Percentiles rank a stretch among this genome's conserved stretches.
These are phyloP conservation scores for Pachysandra terminalis DNA, from an alignment of 164 flowering plant genomes.

Conservation along the genomic window DNA sequence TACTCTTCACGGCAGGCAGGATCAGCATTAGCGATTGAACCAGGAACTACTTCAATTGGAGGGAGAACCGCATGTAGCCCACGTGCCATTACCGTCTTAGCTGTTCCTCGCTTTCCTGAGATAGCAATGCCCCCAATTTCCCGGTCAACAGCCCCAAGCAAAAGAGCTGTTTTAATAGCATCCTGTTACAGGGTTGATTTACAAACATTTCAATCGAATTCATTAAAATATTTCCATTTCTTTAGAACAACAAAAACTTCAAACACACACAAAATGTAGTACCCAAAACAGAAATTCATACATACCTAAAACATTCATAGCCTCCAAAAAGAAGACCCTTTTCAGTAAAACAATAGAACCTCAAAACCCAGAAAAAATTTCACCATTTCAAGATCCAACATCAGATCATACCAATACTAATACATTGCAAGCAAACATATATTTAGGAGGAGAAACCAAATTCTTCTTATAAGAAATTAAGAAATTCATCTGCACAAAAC, in stretches of 20 bases:
- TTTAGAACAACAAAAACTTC: too few relatives aligned
- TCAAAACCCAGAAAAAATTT: neutral
- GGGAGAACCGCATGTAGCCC: conserved; percentile 93
- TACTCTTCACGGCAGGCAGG: conserved; percentile 89
- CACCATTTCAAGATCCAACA: neutral
- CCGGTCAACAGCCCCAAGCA: conserved; percentile 95
- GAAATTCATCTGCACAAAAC: too few relatives aligned
- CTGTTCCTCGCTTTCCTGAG: conserved; percentile 92
- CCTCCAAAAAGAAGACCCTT: neutral
- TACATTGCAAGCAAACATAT: too few relatives aligned
- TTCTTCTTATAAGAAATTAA: too few relatives aligned
- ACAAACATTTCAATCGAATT: neutral
- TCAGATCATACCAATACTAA: too few relatives aligned
- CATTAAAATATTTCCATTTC: neutral
- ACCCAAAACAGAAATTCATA: too few relatives aligned
- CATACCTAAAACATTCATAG: neutral
- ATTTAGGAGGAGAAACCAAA: too few relatives aligned
- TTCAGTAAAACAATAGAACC: neutral
- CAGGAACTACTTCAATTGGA: conserved; percentile 88
- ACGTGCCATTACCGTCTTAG: conserved; percentile 97
- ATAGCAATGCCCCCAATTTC: conserved; percentile 94
- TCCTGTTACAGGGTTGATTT: conserved; percentile 41
- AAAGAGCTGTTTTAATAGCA: conserved; percentile 89
- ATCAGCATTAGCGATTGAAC: conserved; percentile 85
- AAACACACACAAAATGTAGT: too few relatives aligned